Percentiles rank a stretch among this genome's conserved stretches.
Conservation (phyloP, 306 rosid species). For the Quillaja saponaria region DNA sequence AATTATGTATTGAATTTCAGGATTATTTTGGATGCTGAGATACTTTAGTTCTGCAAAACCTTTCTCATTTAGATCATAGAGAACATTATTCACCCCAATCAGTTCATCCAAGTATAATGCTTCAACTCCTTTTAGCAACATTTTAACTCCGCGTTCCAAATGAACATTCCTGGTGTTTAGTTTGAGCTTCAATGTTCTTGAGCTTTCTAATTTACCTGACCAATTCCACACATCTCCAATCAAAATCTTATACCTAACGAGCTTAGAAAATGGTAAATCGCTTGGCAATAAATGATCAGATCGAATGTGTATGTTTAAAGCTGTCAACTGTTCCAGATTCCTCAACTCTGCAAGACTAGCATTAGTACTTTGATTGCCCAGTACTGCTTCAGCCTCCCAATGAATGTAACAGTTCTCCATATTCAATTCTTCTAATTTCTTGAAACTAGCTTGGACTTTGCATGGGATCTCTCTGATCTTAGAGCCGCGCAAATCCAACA, state of each 20-base stretch:
- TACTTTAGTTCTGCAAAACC: slow-evolving; percentile 36
- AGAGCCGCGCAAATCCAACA: slow-evolving; percentile 31
- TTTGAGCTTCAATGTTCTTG: slow-evolving; percentile 30
- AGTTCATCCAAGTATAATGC: slow-evolving; percentile 33
- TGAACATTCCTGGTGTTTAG: slow-evolving; percentile 25
- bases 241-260: slow-evolving; percentile 13
- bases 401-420: slow-evolving; percentile 14
- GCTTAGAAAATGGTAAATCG: background rate
- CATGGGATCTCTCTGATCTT: slow-evolving; percentile 25
- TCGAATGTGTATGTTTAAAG: slow-evolving; percentile 18
- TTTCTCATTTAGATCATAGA: slow-evolving; percentile 23
- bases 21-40: slow-evolving; percentile 25
- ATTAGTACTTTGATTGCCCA: slow-evolving; percentile 18
- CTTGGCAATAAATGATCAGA: slow-evolving; percentile 10
- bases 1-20: slow-evolving; percentile 12
- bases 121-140: slow-evolving; percentile 37
- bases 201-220: slow-evolving; percentile 5
- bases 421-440: slow-evolving; percentile 28
- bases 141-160: slow-evolving; percentile 29
- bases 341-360: slow-evolving; percentile 3
- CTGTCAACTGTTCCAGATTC: no score
- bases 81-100: slow-evolving; percentile 6
- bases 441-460: slow-evolving; percentile 31
- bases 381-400: slow-evolving; percentile 20
- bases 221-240: slow-evolving; percentile 29